Evolutionary conservation across 176 grass and related monocot species (phyloP).

Genomic region (Neostapfia colusana): DNA sequence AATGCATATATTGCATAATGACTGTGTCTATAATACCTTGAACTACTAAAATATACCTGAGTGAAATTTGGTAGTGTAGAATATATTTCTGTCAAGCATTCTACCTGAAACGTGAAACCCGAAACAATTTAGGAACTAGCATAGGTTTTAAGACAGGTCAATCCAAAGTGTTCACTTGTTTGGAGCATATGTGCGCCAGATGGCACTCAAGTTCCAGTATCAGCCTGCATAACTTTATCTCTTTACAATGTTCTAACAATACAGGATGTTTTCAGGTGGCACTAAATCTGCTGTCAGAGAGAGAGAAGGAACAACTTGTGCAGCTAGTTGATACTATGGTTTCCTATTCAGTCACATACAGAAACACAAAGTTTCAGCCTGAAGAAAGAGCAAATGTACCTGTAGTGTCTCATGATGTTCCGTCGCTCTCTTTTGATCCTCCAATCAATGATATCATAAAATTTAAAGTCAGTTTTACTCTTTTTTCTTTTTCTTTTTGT

Average conservation of each 20-base stretch:
- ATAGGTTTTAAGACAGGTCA: constrained; percentile 28
- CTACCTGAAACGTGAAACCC: constrained; percentile 26
- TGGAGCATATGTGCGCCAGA: constrained; percentile 13
- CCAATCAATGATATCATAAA: constrained; percentile 69
- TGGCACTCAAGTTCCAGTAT: constrained; percentile 2
- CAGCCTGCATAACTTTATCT: constrained; percentile 1
- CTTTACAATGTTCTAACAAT: constrained; percentile 34
- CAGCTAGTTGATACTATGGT: constrained; percentile 94
- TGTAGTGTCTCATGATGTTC: constrained; percentile 55
- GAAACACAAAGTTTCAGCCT: constrained; percentile 60
- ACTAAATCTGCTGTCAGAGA: constrained; percentile 74
- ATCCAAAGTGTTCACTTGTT: constrained; percentile 1
- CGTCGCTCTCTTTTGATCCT: constrained; percentile 63
- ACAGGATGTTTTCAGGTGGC: constrained; percentile 57
- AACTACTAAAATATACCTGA: background rate
- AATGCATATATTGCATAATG: constrained; percentile 9
- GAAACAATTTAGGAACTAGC: constrained; percentile 25
- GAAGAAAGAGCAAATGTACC: constrained; percentile 59
- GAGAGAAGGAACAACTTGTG: constrained; percentile 74
- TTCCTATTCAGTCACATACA: constrained; percentile 83
- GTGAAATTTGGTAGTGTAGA: constrained; percentile 25
- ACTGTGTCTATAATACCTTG: constrained; percentile 8
- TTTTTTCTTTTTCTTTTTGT: constrained; percentile 15
- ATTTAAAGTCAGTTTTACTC: constrained; percentile 64
- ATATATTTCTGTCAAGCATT: constrained; percentile 10